Evolutionary conservation across 495 filamentous ascomycete species (phyloP).

Genomic region (Penicillium ochrochloron): DNA sequence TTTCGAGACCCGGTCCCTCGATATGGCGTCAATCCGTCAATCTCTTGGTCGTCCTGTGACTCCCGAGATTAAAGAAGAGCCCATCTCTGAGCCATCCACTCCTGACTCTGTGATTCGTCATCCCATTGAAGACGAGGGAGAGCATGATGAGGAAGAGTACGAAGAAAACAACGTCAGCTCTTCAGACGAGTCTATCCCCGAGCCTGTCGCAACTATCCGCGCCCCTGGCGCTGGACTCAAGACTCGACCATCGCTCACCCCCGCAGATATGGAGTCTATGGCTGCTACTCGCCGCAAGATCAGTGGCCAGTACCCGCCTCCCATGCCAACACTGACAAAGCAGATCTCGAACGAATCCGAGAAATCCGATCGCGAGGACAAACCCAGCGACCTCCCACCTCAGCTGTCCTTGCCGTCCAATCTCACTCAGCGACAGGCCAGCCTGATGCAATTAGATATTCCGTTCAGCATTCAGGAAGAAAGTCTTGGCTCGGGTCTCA

Average conservation of each 20-base stretch:
- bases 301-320: constrained; percentile 70
- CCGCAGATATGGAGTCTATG: constrained; percentile 84
- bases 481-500: constrained; percentile 77
- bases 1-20: constrained; percentile 31
- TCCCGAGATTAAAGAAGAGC: constrained; percentile 59
- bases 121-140: constrained; percentile 50
- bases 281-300: constrained; percentile 83
- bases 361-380: constrained; percentile 35
- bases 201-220: constrained; percentile 87
- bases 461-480: constrained; percentile 56
- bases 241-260: constrained; percentile 85
- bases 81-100: constrained; percentile 69
- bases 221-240: constrained; percentile 86
- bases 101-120: constrained; percentile 95
- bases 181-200: constrained; percentile 65
- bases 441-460: constrained; percentile 71
- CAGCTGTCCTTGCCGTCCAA: constrained; percentile 27
- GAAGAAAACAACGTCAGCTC: constrained; percentile 38
- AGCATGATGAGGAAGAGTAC: constrained; percentile 29
- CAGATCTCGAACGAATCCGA: constrained; percentile 40
- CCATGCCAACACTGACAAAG: constrained; percentile 55
- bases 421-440: constrained; percentile 50
- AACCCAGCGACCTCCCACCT: constrained; percentile 16
- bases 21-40: constrained; percentile 56
- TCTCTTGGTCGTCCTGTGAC: constrained; percentile 63